Conservation (phyloP, 306 rosid species). For the apple (Malus domestica) region ASM211411v1 NC_041790.1:3230001-3230500, state of each 20-base stretch:
- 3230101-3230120: constrained; percentile 49
- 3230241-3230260: constrained; percentile 38
- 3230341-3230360: constrained; percentile 57
- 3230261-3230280: constrained; percentile 27
- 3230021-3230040: constrained; percentile 39
- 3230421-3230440: constrained; percentile 7
- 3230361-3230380: constrained; percentile 6
- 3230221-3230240: constrained; percentile 26
- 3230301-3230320: constrained; percentile 33
- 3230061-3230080: constrained; percentile 21
- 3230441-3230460: not conserved
- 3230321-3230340: constrained; percentile 31
- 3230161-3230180: constrained; percentile 38
- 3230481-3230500: not conserved
- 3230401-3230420: not conserved
- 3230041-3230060: constrained; percentile 42
- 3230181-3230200: constrained; percentile 27
- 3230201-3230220: constrained; percentile 30
- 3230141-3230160: constrained; percentile 34
- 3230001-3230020: constrained; percentile 43
- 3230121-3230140: constrained; percentile 41
- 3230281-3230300: constrained; percentile 44
- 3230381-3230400: not conserved
- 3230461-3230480: constrained; percentile 2
- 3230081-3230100: constrained; percentile 42